Evolutionary conservation across 257 asterid genomes (phyloP), one percentile per base, ranked within the genome.

Genomic region (Rubia yunnanensis): DNA sequence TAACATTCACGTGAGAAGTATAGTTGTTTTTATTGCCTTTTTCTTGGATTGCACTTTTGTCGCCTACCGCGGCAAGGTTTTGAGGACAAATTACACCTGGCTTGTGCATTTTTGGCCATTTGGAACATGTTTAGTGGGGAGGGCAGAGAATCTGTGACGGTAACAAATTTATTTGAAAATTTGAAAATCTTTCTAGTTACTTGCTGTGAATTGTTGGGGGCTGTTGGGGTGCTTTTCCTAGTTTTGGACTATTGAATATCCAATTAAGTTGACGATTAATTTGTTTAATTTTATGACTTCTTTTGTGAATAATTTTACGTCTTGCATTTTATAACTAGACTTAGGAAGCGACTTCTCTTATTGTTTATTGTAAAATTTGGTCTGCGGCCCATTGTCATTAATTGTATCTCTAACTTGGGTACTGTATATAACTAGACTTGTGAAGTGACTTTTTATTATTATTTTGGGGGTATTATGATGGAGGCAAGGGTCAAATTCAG

Each of bases 101-200:
- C 27, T 15, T 32, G 41, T 46, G 41, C 69, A 3, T 30, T 14
- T 20, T 28, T 20, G 5, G 17, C 32, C 61, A 18, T 8, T 13
- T 49, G 28, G 9, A 22, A 20, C 23, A 17, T 49, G 5, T 48
- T 65, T 11, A 32, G 8, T 17, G 4, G 14, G 2, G 50, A 11
- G 31, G 36, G 8, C 30, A 28, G 39, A 30, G 8, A 10, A n/a
- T 64, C 20, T 17, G 22, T 49, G 61, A 31, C 35, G 23, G 41
- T 31, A 39, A 20, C 13, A 10, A 49, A 26, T 5, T 7, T 20
- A 20, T 49, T 32, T 50, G 59, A 64, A 23, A 62, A 41, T 2
- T 7, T 52, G 14, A 28, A 66, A 69, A 60, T 39, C 54, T 48
- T 60, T 54, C 73, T 31, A 32, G 44, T 10, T 10, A 50, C 62